These are phyloP conservation scores for Globisporangium cederbergense DNA, from an alignment of 352 stramenopile genomes.

Conservation along the genomic window DNA sequence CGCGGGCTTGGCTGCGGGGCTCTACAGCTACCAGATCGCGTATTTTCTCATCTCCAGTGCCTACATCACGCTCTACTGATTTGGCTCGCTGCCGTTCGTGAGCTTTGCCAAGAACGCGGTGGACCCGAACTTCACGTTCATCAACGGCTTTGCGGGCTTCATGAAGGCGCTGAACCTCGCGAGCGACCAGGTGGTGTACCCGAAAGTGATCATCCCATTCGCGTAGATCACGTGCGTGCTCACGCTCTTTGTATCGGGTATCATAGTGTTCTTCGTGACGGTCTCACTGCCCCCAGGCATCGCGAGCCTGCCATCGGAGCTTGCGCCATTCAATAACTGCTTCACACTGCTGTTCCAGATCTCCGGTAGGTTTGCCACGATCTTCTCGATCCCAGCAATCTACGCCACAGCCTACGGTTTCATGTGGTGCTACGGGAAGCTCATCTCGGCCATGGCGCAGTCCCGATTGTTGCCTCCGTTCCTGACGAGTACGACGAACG, in stretches of 20 bases:
- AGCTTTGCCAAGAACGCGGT: not conserved
- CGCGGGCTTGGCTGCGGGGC: constrained; percentile 14
- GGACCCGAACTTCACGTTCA: not conserved
- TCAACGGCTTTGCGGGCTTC: constrained; percentile 13
- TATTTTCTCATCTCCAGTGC: constrained; percentile 21
- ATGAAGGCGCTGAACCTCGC: constrained; percentile 20
- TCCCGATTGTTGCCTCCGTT: constrained; percentile 34
- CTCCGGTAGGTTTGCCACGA: constrained; percentile 16
- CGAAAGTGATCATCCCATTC: constrained; percentile 36
- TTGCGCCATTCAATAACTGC: constrained; percentile 34
- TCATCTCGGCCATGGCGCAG: constrained; percentile 44
- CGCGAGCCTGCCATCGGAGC: constrained; percentile 14
- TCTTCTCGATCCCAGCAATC: constrained; percentile 44
- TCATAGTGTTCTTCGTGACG: constrained; percentile 33
- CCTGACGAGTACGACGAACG: constrained; percentile 21
- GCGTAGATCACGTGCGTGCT: constrained; percentile 39
- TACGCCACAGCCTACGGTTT: constrained; percentile 53
- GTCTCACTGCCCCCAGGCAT: constrained; percentile 31
- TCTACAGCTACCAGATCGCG: constrained; percentile 22
- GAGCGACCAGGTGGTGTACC: constrained; percentile 32
- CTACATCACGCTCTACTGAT: constrained; percentile 18
- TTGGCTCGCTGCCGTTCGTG: constrained; percentile 18
- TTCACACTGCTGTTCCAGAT: constrained; percentile 25
- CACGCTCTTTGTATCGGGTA: constrained; percentile 36
- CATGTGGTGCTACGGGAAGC: constrained; percentile 54